Evolutionary conservation across 164 flowering plant species (phyloP), one percentile per base, ranked within the genome.

Genomic region (Vitis cinerea): DNA sequence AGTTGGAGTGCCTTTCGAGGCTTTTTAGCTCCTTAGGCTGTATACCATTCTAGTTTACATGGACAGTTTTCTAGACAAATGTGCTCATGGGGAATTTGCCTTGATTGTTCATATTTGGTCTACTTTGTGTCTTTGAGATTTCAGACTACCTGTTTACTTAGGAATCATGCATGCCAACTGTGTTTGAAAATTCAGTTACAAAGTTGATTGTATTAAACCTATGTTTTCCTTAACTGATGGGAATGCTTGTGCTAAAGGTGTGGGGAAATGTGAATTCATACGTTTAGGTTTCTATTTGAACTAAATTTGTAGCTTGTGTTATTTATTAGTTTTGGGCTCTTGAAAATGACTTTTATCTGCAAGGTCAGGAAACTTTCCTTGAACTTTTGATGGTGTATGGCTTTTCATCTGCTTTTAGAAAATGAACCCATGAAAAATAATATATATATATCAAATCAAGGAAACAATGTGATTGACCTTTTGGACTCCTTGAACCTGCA

Each of bases 401-500:
- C 14, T 63, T 23, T n/a, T 37, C 31, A 44, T 63, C 12, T 37
- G 31, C 27, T 17, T 56, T 56, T 17, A 6, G 59, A 56, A 19
- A 56, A n/a, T 56, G 15, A 56, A 16, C 2, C 59, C 23, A 7
- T 4, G 5, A 16, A 9, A 16, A 56, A 1, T 19, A 56, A 16
- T 4, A 16, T 23, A 23, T 23, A 23, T 1, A 1, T 23, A 56
- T 19, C 3, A 61, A 31, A 61, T 31, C 9, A 37, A 61, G 44
- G 52, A 15, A 63, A 44, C 44, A 37, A 23, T 37, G 44, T 37
- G 54, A 16, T 7, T 29, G 10, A 49, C 23, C 51, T 58, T 50
- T 50, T 54, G 57, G 55, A 55, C 59, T 3, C 29, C 59, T 71
- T 55, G 60, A 56, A 17, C 64, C 30, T 78, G 80, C 93, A 94